Conservation (phyloP, 2,329 filamentous ascomycete genomes). For the Xylariaceae sp. region DNA sequence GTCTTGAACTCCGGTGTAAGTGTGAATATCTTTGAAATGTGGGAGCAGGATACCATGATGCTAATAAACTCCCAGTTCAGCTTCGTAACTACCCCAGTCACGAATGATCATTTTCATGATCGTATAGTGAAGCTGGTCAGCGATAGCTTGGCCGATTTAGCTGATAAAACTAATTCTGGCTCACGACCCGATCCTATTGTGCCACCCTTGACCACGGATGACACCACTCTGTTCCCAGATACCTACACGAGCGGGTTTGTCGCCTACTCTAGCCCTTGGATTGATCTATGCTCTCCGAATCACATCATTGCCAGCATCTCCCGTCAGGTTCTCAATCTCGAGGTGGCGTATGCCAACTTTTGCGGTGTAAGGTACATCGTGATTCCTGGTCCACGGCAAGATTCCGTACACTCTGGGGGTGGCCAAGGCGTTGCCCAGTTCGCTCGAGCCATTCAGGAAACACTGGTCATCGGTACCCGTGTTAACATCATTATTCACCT, state of each 20-base stretch:
- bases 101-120: conserved; percentile 66
- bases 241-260: conserved; percentile 69
- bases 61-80: conserved; percentile 54
- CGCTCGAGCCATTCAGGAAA: conserved; percentile 78
- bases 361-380: conserved; percentile 83
- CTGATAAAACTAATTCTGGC: conserved; percentile 40
- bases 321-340: conserved; percentile 82
- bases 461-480: conserved; percentile 68
- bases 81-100: conserved; percentile 75
- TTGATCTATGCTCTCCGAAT: conserved; percentile 80
- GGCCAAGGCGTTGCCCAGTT: conserved; percentile 65
- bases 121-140: conserved; percentile 61
- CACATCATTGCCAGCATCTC: conserved; percentile 82
- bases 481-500: conserved; percentile 77
- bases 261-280: conserved; percentile 83
- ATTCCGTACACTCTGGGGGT: conserved; percentile 48
- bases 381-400: conserved; percentile 69
- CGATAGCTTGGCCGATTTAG: conserved; percentile 46
- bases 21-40: no score
- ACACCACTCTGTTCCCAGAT: conserved; percentile 69
- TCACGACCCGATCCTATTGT: conserved; percentile 53
- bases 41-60: background rate
- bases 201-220: conserved; percentile 70
- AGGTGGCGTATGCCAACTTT: conserved; percentile 93
- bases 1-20: conserved; percentile 67